Conservation (phyloP, 257 asterid species). For the Hygrophila difformis region DNA sequence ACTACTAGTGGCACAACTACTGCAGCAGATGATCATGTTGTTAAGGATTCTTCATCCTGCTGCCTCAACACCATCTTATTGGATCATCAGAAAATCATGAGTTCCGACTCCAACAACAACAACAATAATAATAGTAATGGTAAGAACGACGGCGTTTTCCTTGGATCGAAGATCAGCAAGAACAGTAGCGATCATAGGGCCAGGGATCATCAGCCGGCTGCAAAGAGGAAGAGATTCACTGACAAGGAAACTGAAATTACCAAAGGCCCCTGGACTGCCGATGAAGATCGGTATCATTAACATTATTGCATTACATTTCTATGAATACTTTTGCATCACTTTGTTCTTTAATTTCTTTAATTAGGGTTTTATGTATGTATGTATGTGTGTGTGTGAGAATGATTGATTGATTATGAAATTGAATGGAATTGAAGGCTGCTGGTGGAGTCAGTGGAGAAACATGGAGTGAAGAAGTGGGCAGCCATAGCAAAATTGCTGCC, state of each 20-base stretch:
- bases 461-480: constrained; percentile 69
- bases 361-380: background rate
- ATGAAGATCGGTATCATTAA: constrained; percentile 60
- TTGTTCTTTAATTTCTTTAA: too few species aligned
- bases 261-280: constrained; percentile 57
- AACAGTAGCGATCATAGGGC: background rate
- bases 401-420: too few species aligned
- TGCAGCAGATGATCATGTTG: too few species aligned
- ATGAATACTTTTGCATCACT: too few species aligned
- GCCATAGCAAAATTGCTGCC: constrained; percentile 51
- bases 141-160: background rate
- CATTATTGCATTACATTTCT: background rate
- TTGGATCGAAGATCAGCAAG: too few species aligned
- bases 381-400: too few species aligned
- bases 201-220: background rate
- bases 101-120: too few species aligned
- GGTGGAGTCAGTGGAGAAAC: constrained; percentile 48
- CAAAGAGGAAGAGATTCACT: background rate
- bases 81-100: too few species aligned
- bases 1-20: too few species aligned
- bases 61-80: constrained; percentile 18
- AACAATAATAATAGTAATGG: constrained; percentile 14
- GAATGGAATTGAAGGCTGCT: constrained; percentile 29
- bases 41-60: background rate
- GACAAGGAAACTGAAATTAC: constrained; percentile 18